These are phyloP conservation scores for Cylindrotheca closterium DNA, from an alignment of 108 stramenopile genomes.

Conservation along the genomic window DNA sequence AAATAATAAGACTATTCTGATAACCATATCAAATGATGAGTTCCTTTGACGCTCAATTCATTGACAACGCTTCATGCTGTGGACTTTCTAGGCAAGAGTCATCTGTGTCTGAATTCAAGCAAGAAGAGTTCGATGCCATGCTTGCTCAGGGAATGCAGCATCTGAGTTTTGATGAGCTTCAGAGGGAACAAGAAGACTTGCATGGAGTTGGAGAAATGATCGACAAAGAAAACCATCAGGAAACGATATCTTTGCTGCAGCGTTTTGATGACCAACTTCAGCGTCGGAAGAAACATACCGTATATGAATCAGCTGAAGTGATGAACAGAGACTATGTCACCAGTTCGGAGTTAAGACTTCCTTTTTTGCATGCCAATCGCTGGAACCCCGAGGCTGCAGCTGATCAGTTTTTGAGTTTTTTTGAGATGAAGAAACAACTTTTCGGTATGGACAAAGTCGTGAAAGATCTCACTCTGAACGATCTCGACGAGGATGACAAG, in stretches of 20 bases:
- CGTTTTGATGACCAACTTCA: conserved; percentile 2
- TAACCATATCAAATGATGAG: not conserved
- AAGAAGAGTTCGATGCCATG: conserved; percentile 5
- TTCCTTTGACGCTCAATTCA: not conserved
- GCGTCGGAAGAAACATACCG: conserved; percentile 1
- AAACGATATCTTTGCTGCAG: not conserved
- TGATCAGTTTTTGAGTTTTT: conserved; percentile 6
- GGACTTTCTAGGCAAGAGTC: not conserved
- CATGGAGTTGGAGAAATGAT: conserved; percentile 17
- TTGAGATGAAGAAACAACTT: conserved; percentile 7
- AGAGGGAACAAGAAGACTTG: conserved; percentile 27
- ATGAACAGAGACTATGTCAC: conserved; percentile 1
- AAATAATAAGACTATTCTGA: not conserved
- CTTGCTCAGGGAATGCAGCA: conserved; percentile 18
- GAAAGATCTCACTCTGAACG: not conserved
- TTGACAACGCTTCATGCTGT: not conserved
- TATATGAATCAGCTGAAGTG: conserved; percentile 3
- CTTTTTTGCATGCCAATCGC: conserved; percentile 16
- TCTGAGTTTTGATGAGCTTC: conserved; percentile 14
- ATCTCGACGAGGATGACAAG: conserved; percentile 8
- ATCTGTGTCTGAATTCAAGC: not conserved
- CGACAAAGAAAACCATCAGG: conserved; percentile 7
- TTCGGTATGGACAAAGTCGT: conserved; percentile 10
- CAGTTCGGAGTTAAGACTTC: conserved; percentile 1
- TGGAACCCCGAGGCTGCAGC: conserved; percentile 18